These are phyloP conservation scores for Fonsecaea multimorphosa DNA, from an alignment of 2,329 filamentous ascomycete species.

Conservation along the genomic window DNA sequence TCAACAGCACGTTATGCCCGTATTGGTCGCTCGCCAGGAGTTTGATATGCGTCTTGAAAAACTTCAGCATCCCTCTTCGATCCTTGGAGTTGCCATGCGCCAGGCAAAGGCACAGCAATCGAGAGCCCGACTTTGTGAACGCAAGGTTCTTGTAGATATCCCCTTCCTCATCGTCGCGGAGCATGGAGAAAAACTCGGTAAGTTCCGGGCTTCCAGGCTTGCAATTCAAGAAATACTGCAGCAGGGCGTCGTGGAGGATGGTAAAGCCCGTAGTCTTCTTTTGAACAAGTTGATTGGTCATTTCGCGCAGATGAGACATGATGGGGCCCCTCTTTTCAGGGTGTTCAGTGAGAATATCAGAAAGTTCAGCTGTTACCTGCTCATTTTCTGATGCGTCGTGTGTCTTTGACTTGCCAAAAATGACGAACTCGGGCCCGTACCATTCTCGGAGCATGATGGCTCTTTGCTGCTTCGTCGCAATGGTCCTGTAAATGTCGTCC, in stretches of 20 bases:
- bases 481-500: slow-evolving; percentile 91
- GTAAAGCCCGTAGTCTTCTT: slow-evolving; percentile 98
- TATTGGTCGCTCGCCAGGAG: slow-evolving; percentile 80
- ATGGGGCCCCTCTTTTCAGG: slow-evolving; percentile 88
- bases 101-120: slow-evolving; percentile 79
- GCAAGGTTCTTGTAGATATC: slow-evolving; percentile 94
- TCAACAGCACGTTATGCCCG: slow-evolving; percentile 80
- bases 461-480: slow-evolving; percentile 86
- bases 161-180: slow-evolving; percentile 89
- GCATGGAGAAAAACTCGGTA: slow-evolving; percentile 83
- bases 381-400: slow-evolving; percentile 6
- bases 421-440: slow-evolving; percentile 92
- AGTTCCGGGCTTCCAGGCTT: slow-evolving; percentile 80
- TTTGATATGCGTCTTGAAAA: slow-evolving; percentile 87
- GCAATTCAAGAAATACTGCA: slow-evolving; percentile 89
- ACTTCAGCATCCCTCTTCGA: slow-evolving; percentile 83
- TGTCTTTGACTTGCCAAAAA: slow-evolving; percentile 69
- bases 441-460: slow-evolving; percentile 85
- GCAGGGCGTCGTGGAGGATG: slow-evolving; percentile 97
- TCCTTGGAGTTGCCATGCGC: slow-evolving; percentile 91
- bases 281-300: slow-evolving; percentile 91
- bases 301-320: slow-evolving; percentile 80
- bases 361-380: slow-evolving; percentile 66
- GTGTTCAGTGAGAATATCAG: slow-evolving; percentile 73
- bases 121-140: slow-evolving; percentile 87